phyloP scores from a whole-genome alignment of 768 basidiomycete genomes.

The Panellus pusillus region DNA sequence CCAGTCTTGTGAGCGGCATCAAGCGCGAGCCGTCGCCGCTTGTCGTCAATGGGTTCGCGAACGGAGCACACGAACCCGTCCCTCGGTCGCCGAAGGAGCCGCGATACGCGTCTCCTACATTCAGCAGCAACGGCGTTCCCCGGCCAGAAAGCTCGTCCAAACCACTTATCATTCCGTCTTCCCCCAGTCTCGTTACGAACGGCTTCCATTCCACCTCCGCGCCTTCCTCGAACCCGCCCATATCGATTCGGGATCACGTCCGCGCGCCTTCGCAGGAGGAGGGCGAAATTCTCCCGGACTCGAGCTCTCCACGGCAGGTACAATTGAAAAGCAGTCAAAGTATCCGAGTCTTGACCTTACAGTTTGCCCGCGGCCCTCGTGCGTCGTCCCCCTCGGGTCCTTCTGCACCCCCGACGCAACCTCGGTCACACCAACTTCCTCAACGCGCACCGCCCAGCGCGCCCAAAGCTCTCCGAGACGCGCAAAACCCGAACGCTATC shows the following conservation, averaged over 20 bases:
- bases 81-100: constrained; percentile 3
- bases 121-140: constrained; percentile 5
- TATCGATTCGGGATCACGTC: no score
- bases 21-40: constrained; percentile 11
- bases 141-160: background rate
- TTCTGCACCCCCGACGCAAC: constrained; percentile 17
- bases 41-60: background rate
- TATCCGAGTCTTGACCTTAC: no score
- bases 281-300: constrained; percentile 12
- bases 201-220: no score
- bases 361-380: no score
- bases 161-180: background rate
- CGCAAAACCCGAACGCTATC: constrained; percentile 11
- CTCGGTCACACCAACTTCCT: constrained; percentile 13
- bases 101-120: constrained; percentile 4
- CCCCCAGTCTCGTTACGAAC: no score
- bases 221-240: background rate
- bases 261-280: constrained; percentile 14
- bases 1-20: background rate
- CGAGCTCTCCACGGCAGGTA: background rate
- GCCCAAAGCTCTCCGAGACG: constrained; percentile 20
- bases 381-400: background rate
- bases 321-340: no score
- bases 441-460: constrained; percentile 19
- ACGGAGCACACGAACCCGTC: background rate